These are phyloP conservation scores for Harrya chromipes DNA, from an alignment of 768 basidiomycete species.

Conservation along the genomic window DNA sequence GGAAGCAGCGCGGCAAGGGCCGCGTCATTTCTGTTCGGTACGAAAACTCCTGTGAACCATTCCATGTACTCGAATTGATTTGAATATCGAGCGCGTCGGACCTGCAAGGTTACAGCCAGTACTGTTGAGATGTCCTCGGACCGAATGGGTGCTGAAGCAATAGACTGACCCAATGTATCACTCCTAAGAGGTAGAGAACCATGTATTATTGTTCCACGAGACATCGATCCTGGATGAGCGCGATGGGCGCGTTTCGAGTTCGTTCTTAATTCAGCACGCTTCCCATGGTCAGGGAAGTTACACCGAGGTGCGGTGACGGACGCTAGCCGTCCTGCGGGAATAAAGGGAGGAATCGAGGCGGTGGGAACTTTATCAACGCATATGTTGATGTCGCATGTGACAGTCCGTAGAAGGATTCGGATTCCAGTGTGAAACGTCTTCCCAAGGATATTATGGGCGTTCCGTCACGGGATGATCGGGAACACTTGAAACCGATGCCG, in stretches of 20 bases:
- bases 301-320: not conserved
- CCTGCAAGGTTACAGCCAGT: not conserved
- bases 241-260: constrained; percentile 1
- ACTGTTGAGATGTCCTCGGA: constrained; percentile 15
- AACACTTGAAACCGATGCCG: constrained; percentile 12
- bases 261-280: not conserved
- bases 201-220: constrained; percentile 2
- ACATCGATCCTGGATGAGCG: constrained; percentile 4
- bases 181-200: not conserved
- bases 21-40: constrained; percentile 2
- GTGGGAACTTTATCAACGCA: not conserved
- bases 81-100: not conserved
- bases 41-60: not conserved
- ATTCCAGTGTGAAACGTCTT: not conserved
- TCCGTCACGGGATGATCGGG: constrained; percentile 3
- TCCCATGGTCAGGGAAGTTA: constrained; percentile 19
- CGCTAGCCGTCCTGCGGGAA: constrained; percentile 5
- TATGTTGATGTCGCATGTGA: not conserved
- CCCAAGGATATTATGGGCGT: not conserved
- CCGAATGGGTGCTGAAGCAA: not conserved
- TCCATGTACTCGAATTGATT: not conserved
- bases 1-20: constrained; percentile 6
- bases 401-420: not conserved
- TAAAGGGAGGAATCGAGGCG: constrained; percentile 4
- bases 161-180: not conserved